Percentiles rank a stretch among this genome's conserved stretches.
These are phyloP conservation scores for Lodderomyces beijingensis DNA, from an alignment of 1,139 yeast genomes.

Conservation along the genomic window DNA sequence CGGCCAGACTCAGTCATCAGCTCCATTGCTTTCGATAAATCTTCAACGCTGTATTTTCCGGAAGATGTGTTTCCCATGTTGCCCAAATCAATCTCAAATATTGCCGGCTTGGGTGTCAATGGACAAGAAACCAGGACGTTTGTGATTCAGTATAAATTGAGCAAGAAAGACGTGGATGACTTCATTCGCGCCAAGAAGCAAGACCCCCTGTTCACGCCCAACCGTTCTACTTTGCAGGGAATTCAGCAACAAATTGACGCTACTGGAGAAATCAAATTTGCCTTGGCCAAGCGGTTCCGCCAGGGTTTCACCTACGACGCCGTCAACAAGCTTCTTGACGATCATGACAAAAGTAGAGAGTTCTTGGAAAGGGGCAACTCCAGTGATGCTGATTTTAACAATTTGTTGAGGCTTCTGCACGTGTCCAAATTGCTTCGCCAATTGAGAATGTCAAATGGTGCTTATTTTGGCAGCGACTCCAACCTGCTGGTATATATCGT, in stretches of 20 bases:
- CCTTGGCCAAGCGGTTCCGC: conserved; percentile 27
- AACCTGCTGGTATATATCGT: conserved; percentile 1
- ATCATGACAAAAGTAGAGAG: neutral
- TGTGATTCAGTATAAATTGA: conserved; percentile 27
- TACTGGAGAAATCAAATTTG: conserved; percentile 12
- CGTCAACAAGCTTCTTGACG: conserved; percentile 28
- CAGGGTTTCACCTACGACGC: conserved; percentile 33
- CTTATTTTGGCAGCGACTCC: conserved; percentile 1
- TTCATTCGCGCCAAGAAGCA: conserved; percentile 20
- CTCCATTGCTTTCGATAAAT: conserved; percentile 55
- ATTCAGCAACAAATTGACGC: conserved; percentile 19
- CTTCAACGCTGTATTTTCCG: conserved; percentile 73
- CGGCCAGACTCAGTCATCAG: conserved; percentile 47
- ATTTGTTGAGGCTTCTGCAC: conserved; percentile 26
- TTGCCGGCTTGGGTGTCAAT: conserved; percentile 56
- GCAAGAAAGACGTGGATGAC: conserved; percentile 21
- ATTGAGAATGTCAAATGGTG: conserved; percentile 6
- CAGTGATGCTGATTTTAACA: conserved; percentile 17
- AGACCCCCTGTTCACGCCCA: conserved; percentile 15
- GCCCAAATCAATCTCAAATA: conserved; percentile 51
- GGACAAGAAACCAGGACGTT: conserved; percentile 35
- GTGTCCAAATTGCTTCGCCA: conserved; percentile 19
- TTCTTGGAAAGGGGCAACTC: no score
- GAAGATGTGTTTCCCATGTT: conserved; percentile 65
- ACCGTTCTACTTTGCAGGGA: conserved; percentile 10